These are phyloP conservation scores for Pestalotiopsis sp. DNA, from an alignment of 2,329 filamentous ascomycete species.

Conservation along the genomic window DNA sequence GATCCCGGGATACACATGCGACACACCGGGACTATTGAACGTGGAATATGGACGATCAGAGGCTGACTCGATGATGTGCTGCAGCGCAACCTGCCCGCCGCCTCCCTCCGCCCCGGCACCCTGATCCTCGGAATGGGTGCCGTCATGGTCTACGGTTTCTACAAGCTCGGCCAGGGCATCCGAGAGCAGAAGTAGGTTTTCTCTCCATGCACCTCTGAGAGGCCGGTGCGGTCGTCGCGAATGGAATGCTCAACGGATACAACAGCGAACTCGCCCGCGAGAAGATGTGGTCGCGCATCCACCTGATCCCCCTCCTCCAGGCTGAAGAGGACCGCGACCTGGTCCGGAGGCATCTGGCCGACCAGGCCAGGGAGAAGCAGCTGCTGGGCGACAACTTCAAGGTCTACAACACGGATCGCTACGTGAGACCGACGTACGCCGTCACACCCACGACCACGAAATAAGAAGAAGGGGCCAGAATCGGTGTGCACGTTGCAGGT, in stretches of 20 bases:
- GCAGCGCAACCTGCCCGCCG: constrained; percentile 88
- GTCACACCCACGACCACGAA: constrained; percentile 64
- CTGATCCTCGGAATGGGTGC: constrained; percentile 77
- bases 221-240: no score
- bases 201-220: neutral
- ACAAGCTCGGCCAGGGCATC: constrained; percentile 78
- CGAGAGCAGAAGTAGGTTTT: constrained; percentile 84
- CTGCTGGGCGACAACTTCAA: constrained; percentile 81
- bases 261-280: constrained; percentile 87
- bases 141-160: constrained; percentile 90
- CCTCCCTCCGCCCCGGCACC: constrained; percentile 82
- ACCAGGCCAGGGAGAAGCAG: constrained; percentile 88
- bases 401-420: constrained; percentile 87
- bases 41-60: neutral
- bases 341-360: constrained; percentile 82
- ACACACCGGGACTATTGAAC: neutral
- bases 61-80: neutral
- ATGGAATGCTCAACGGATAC: neutral
- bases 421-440: constrained; percentile 79
- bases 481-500: neutral
- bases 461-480: neutral
- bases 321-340: constrained; percentile 97
- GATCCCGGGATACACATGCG: no score
- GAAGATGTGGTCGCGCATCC: constrained; percentile 97
- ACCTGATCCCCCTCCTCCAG: constrained; percentile 90